Percentiles rank a stretch among this genome's conserved stretches.
phyloP scores from a whole-genome alignment of 2,329 filamentous ascomycete genomes.

The Apiospora sp. region DNA sequence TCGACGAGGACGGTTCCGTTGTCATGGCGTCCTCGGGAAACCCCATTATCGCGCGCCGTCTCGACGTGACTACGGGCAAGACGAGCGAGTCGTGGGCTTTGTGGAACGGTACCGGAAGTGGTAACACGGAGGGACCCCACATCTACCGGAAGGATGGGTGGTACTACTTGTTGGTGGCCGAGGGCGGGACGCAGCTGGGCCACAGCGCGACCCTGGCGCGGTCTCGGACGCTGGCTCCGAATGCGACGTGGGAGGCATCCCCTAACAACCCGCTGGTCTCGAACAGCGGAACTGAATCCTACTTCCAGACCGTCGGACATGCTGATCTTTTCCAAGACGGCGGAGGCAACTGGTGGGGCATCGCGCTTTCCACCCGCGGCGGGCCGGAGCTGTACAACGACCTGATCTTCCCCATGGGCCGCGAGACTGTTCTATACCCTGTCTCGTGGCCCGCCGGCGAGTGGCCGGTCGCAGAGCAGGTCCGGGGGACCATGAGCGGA shows the following conservation, averaged over 20 bases:
- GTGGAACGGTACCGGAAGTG: conserved; percentile 41
- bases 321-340: conserved; percentile 44
- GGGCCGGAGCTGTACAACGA: conserved; percentile 44
- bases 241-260: conserved; percentile 39
- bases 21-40: conserved; percentile 34
- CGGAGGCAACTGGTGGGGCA: conserved; percentile 55
- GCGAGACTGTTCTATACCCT: conserved; percentile 51
- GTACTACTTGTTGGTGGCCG: conserved; percentile 54
- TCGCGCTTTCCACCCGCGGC: conserved; percentile 43
- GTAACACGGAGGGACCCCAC: conserved; percentile 49
- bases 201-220: conserved; percentile 49
- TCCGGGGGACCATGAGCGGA: conserved; percentile 52
- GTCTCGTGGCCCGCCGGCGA: conserved; percentile 54
- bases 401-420: conserved; percentile 57
- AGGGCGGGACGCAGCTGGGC: conserved; percentile 50
- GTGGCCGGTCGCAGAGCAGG: conserved; percentile 53
- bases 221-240: conserved; percentile 44
- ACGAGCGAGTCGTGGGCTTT: conserved; percentile 33
- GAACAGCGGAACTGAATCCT: conserved; percentile 37
- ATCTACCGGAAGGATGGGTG: conserved; percentile 49
- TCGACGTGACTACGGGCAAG: conserved; percentile 28
- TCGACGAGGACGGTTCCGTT: conserved; percentile 34
- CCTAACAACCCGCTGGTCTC: conserved; percentile 47
- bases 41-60: conserved; percentile 7
- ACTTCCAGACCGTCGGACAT: conserved; percentile 44